Conservation (phyloP, 2,329 filamentous ascomycete species). For the Penicillium olsonii region DNA sequence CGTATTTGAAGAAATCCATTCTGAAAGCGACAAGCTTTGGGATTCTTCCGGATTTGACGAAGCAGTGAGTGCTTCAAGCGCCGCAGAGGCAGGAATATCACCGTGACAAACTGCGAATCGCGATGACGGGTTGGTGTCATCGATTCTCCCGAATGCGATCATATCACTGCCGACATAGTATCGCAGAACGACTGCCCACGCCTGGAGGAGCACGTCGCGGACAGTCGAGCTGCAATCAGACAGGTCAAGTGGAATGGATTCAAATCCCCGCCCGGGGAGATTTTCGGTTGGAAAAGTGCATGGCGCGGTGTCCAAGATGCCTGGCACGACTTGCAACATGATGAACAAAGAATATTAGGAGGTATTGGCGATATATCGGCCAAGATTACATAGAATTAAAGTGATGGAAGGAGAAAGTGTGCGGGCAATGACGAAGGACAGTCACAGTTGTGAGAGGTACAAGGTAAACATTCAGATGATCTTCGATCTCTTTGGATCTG, state of each 20-base stretch:
- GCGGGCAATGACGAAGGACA: not conserved
- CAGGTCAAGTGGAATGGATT: constrained; percentile 6
- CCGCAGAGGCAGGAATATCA: constrained; percentile 4
- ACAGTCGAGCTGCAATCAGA: not conserved
- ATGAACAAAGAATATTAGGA: not conserved
- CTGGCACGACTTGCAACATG: constrained; percentile 14
- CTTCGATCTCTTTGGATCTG: not conserved
- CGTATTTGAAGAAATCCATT: constrained; percentile 11
- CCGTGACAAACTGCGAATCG: constrained; percentile 10
- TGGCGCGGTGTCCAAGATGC: constrained; percentile 6
- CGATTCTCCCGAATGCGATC: constrained; percentile 7
- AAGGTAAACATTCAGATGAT: not conserved
- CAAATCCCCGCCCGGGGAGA: constrained; percentile 8
- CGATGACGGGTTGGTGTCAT: not conserved
- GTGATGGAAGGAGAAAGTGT: not conserved
- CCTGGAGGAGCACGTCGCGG: constrained; percentile 1
- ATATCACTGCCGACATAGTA: constrained; percentile 12
- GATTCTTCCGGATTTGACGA: not conserved
- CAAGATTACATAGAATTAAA: constrained; percentile 1
- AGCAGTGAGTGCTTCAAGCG: constrained; percentile 1
- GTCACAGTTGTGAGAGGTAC: not conserved
- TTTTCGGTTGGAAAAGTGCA: constrained; percentile 14
- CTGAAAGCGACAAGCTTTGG: not conserved
- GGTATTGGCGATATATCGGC: not conserved
- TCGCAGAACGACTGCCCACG: constrained; percentile 11